Base-by-base conservation (phyloP, 192 early-diverging fungal species). In the Chytriomyces sp. region DNA sequence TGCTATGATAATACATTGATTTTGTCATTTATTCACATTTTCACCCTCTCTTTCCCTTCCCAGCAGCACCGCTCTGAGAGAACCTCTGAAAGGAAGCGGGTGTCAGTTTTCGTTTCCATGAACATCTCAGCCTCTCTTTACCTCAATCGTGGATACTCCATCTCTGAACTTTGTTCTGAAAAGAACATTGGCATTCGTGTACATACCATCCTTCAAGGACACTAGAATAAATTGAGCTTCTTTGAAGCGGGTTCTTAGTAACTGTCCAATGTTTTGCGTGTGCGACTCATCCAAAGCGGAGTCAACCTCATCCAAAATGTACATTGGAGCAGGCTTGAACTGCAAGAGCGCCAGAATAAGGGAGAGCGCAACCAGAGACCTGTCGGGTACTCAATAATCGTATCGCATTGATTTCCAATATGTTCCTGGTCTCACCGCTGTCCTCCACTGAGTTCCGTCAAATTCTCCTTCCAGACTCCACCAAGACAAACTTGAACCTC, bases 311-410 rank as follows among this genome's bases (percentile, higher is more conserved):
- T 99, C 98, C 39, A 99, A 78, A 79, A 99, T 98, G 80, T 99
- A 99, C 98, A 99, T 98, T 14, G 98, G 98, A 0, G 98, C 98
- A 8, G 98, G 98, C 76, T 99, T 99, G 77, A 94, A 98, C 85
- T 97, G 94, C 12, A 99, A 85, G 28, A 99, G 80, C 30, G 98
- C 92, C 38, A 99, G 82, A 69, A 99, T 98, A 40, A 99, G 80
- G 10, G 98, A 95, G 32, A 99, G 88, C 0, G 98, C 98, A 69
- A 99, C 92, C 52, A 99, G 81, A 4, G 96, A 98, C 61, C 93
- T 92, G 73, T 37, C 53, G 32, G 37, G n/a, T n/a, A n/a, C n/a
- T 38, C n/a, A 31, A 39, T 53, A 5, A 12, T 54, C 8, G 40
- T 30, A 76, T 34, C 32, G 74, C 8, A 76, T n/a, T 30, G 31